Evolutionary conservation across 2,329 filamentous ascomycete species (phyloP).

Genomic region (Sporothrix sp.): DNA sequence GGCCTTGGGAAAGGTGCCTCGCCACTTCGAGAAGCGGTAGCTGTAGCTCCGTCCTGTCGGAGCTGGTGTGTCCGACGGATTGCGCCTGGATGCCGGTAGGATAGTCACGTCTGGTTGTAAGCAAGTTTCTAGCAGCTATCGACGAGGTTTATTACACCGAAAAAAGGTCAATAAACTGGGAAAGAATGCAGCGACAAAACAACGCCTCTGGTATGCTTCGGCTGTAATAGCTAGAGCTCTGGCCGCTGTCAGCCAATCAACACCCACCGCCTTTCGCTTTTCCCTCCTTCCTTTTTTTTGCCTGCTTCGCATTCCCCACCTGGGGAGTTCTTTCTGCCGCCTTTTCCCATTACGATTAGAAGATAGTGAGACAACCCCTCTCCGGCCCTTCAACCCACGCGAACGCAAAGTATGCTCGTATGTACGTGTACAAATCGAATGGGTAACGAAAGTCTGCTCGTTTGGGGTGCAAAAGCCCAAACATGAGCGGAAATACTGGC

Average conservation of each 20-base stretch:
- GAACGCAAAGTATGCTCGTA: too few species aligned
- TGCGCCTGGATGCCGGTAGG: not conserved
- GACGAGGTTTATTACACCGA: too few species aligned
- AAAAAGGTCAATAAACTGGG: not conserved
- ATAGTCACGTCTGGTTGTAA: too few species aligned
- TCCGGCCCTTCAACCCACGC: not conserved
- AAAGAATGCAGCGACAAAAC: not conserved
- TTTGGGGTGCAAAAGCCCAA: too few species aligned
- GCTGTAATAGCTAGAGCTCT: constrained; percentile 1
- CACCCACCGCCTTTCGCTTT: not conserved
- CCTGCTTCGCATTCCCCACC: not conserved
- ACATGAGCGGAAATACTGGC: too few species aligned
- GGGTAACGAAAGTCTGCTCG: too few species aligned
- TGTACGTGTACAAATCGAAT: too few species aligned
- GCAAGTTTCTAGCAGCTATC: too few species aligned
- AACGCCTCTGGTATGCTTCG: not conserved
- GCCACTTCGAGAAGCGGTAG: not conserved
- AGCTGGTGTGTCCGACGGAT: not conserved
- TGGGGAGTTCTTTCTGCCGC: constrained; percentile 3
- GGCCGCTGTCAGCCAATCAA: not conserved
- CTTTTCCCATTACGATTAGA: not conserved
- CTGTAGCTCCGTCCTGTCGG: not conserved
- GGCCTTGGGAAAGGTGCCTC: not conserved
- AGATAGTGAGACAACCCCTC: not conserved
- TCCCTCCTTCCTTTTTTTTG: not conserved